Conservation (phyloP, 768 basidiomycete species). For the Amanita rubescens region DNA sequence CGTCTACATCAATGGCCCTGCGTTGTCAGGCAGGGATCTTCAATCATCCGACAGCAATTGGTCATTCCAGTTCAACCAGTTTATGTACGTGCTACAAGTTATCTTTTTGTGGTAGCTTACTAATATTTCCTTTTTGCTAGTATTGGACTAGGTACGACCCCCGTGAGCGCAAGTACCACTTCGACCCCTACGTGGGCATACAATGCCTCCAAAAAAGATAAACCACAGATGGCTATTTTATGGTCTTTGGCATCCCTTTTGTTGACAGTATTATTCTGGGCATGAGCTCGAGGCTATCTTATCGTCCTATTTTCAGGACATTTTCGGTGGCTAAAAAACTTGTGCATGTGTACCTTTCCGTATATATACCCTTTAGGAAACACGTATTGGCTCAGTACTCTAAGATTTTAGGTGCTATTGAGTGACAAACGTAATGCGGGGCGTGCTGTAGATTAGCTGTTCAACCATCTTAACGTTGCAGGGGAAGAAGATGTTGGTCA, state of each 20-base stretch:
- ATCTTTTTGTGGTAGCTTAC: background rate
- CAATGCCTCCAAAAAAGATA: background rate
- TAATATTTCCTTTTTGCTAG: background rate
- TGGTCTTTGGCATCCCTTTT: background rate
- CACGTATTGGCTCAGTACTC: too few species aligned
- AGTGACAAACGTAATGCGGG: too few species aligned
- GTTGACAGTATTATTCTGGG: background rate
- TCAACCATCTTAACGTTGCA: too few species aligned
- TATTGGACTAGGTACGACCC: background rate
- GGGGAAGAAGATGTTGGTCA: too few species aligned
- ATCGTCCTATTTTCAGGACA: too few species aligned
- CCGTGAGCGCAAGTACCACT: background rate
- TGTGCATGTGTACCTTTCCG: too few species aligned
- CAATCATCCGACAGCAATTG: background rate
- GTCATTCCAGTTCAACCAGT: conserved; percentile 2
- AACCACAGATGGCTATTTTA: background rate
- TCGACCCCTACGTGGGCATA: too few species aligned
- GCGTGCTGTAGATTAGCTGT: too few species aligned
- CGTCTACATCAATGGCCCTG: background rate
- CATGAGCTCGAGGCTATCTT: background rate
- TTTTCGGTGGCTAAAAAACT: too few species aligned
- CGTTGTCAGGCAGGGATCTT: background rate
- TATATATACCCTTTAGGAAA: too few species aligned
- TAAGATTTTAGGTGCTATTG: too few species aligned
- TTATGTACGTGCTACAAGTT: background rate